A percentile compares a stretch with the other conserved stretches of the same genome.
phyloP scores from a whole-genome alignment of 2,329 filamentous ascomycete species.

The Aaosphaeria arxii region DNA sequence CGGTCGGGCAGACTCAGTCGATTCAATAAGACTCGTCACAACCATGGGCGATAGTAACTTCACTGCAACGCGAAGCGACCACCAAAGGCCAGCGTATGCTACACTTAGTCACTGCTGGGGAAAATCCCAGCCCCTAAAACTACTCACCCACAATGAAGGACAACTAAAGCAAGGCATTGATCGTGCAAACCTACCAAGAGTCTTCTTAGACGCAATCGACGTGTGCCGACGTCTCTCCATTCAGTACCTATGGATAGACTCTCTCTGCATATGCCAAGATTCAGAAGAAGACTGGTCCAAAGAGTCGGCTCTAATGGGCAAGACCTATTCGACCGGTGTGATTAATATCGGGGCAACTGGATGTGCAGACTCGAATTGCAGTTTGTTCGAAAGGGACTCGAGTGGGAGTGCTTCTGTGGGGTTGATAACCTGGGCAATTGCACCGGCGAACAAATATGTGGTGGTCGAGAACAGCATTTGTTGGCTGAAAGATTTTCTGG shows the following conservation, averaged over 20 bases:
- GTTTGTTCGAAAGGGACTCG: too few relatives aligned
- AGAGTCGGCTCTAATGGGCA: not conserved
- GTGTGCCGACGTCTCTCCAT: not conserved
- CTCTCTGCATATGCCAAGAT: not conserved
- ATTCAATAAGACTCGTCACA: too few relatives aligned
- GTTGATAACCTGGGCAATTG: too few relatives aligned
- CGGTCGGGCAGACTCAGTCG: too few relatives aligned
- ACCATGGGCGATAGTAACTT: too few relatives aligned
- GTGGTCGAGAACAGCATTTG: too few relatives aligned
- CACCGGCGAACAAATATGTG: too few relatives aligned
- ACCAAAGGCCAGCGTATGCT: not conserved
- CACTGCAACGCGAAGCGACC: too few relatives aligned
- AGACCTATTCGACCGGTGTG: not conserved
- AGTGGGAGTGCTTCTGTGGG: too few relatives aligned
- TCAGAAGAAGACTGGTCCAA: not conserved
- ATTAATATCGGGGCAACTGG: not conserved
- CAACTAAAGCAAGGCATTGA: not conserved
- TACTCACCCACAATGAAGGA: not conserved
- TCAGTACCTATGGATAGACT: not conserved
- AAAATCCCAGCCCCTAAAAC: not conserved
- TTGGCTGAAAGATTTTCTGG: too few relatives aligned
- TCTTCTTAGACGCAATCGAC: not conserved
- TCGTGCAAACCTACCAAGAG: not conserved
- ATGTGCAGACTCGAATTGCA: too few relatives aligned
- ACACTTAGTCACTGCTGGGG: constrained; percentile 3